Evolutionary conservation across 345 rosid genomes (phyloP).

Genomic region (Moricandia moricandioides): DNA sequence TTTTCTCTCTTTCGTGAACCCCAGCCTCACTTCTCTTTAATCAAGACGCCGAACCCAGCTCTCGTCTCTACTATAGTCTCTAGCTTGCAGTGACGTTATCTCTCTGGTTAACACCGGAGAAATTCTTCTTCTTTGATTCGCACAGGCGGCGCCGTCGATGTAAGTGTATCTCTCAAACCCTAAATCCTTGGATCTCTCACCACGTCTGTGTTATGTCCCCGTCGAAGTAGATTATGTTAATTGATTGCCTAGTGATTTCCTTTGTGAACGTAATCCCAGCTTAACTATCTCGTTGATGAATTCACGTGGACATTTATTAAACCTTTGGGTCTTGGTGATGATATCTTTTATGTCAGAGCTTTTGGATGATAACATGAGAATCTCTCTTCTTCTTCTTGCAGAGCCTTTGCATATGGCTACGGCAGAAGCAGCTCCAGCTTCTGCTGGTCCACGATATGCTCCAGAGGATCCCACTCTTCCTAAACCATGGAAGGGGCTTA

Average conservation of each 20-base stretch:
- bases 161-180: constrained; percentile 24
- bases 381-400: constrained; percentile 24
- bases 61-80: neutral
- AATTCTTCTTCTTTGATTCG: neutral
- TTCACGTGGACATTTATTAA: neutral
- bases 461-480: constrained; percentile 97
- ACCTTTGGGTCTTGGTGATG: neutral
- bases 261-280: neutral
- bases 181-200: constrained; percentile 20
- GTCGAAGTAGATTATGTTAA: neutral
- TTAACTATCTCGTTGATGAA: constrained; percentile 13
- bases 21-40: constrained; percentile 23
- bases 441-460: constrained; percentile 81
- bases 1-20: constrained; percentile 12
- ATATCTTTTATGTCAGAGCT: neutral
- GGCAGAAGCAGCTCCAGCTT: constrained; percentile 49
- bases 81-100: constrained; percentile 6
- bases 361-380: constrained; percentile 10
- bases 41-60: constrained; percentile 23
- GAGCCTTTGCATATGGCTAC: constrained; percentile 56
- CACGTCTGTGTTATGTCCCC: neutral
- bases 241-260: neutral
- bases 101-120: constrained; percentile 2
- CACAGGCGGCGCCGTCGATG: neutral
- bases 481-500: constrained; percentile 91